Conservation (phyloP, 495 filamentous ascomycete species). For the Neurospora tetrasperma region DNA sequence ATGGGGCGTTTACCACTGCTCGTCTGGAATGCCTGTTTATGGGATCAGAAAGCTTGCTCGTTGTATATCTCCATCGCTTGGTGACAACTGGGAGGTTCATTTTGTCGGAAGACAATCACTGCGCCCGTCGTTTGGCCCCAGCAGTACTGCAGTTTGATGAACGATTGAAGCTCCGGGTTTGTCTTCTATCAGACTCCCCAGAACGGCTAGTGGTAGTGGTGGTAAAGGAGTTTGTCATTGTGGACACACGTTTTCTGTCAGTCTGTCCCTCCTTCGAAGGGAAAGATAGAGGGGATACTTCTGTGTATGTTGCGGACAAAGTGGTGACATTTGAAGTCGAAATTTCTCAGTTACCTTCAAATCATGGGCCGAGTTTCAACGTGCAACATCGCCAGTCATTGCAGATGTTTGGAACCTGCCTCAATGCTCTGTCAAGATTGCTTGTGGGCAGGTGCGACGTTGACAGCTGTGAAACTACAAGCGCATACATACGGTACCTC, state of each 20-base stretch:
- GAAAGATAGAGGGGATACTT: neutral
- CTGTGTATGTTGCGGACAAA: neutral
- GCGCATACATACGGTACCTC: neutral
- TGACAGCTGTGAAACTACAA: neutral
- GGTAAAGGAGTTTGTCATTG: neutral
- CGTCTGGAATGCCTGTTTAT: neutral
- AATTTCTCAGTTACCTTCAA: too few relatives aligned
- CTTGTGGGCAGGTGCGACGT: neutral
- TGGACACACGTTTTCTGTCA: neutral
- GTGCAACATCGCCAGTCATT: neutral
- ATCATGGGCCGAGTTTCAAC: neutral
- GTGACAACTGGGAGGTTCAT: fast-evolving
- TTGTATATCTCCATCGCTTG: neutral
- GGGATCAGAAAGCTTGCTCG: neutral
- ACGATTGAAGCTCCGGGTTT: neutral
- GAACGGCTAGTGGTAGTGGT: neutral
- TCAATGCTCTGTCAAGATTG: neutral
- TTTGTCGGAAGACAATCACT: neutral
- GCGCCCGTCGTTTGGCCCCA: neutral
- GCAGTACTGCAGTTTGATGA: neutral
- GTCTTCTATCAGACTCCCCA: neutral
- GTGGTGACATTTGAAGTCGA: neutral
- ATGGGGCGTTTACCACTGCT: neutral
- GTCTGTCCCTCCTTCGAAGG: neutral
- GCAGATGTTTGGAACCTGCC: neutral